A percentile compares a stretch with the other conserved stretches of the same genome.
These are phyloP conservation scores for Scytalidium lignicola DNA, from an alignment of 2,329 filamentous ascomycete genomes.

Conservation along the genomic window DNA sequence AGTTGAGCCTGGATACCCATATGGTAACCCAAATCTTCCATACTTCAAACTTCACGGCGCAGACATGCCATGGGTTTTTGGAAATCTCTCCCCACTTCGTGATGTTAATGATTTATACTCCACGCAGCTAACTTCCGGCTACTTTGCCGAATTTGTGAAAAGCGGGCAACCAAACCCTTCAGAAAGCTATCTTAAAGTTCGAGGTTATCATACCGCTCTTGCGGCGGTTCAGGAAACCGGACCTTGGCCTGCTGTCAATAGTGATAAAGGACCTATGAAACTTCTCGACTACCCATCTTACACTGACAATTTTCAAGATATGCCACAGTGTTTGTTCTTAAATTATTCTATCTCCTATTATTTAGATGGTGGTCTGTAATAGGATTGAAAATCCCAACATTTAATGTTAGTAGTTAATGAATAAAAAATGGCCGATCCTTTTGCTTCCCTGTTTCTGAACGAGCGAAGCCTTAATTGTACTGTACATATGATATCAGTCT, in stretches of 20 bases:
- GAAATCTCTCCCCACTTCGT: constrained; percentile 35
- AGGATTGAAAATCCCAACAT: not conserved
- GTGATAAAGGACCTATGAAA: constrained; percentile 34
- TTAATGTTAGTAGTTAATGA: too few relatives aligned
- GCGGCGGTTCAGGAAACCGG: constrained; percentile 35
- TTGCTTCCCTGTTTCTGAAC: too few relatives aligned
- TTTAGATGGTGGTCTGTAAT: constrained; percentile 21
- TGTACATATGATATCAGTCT: too few relatives aligned
- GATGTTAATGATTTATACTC: constrained; percentile 40
- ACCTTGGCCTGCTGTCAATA: constrained; percentile 34
- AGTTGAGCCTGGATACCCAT: constrained; percentile 32
- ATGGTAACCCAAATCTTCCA: constrained; percentile 44
- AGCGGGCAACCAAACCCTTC: constrained; percentile 41
- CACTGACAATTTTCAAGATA: constrained; percentile 37
- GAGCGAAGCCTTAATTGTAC: too few relatives aligned
- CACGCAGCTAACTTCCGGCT: constrained; percentile 38
- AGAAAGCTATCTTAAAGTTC: constrained; percentile 33
- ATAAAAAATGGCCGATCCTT: too few relatives aligned
- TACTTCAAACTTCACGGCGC: constrained; percentile 49
- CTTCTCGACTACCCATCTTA: constrained; percentile 40
- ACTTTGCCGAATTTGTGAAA: constrained; percentile 43
- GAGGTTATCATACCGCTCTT: constrained; percentile 39
- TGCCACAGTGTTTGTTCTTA: constrained; percentile 41
- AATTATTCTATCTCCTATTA: constrained; percentile 39
- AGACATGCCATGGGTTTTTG: constrained; percentile 42